Conservation (phyloP, 306 rosid species). For the Rosa chinensis region DNA sequence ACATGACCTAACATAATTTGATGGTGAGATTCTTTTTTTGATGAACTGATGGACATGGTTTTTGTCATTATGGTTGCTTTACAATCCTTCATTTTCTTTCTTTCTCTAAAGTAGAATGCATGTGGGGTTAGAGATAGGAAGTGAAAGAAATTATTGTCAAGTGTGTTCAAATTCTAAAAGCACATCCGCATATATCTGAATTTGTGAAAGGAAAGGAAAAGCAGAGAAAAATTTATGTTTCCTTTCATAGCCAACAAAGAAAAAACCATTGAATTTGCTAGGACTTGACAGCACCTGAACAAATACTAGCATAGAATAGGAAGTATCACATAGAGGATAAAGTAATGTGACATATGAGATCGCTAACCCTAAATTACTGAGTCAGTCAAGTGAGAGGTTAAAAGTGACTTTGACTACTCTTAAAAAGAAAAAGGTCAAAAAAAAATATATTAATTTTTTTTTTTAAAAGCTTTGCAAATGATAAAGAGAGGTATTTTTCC, state of each 20-base stretch:
- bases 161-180: not conserved
- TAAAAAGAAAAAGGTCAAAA: no score
- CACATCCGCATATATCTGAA: not conserved
- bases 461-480: no score
- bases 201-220: not conserved
- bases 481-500: no score
- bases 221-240: no score
- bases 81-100: not conserved
- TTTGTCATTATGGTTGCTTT: slow-evolving; percentile 19
- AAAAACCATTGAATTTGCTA: not conserved
- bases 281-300: not conserved
- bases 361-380: not conserved
- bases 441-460: no score
- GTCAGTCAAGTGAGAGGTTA: not conserved
- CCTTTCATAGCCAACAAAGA: not conserved
- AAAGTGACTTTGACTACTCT: not conserved
- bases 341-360: not conserved
- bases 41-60: not conserved
- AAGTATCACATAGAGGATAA: not conserved
- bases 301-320: not conserved
- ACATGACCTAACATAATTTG: not conserved
- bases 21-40: not conserved
- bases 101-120: slow-evolving; percentile 13
- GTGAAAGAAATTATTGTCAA: no score
- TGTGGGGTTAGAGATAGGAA: slow-evolving; percentile 9